Evolutionary conservation across 2,329 filamentous ascomycete species (phyloP).

Genomic region (Phialophora verrucosa): DNA sequence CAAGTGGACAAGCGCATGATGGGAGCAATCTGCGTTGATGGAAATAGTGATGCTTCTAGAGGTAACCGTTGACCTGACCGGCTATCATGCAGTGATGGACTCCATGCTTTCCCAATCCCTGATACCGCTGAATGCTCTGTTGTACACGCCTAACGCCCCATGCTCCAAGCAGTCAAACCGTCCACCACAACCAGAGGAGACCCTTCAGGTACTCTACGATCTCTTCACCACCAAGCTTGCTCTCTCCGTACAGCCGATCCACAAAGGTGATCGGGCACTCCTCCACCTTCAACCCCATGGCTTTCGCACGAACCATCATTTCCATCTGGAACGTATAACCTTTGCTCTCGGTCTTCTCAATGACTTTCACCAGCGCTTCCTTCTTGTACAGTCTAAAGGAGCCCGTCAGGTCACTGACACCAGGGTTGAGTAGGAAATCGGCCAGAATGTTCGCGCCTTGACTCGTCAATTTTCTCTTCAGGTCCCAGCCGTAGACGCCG

Average conservation of each 20-base stretch:
- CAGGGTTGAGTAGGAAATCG: constrained; percentile 88
- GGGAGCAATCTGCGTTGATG: background rate
- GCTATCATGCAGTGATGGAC: background rate
- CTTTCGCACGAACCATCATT: constrained; percentile 97
- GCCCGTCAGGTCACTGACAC: constrained; percentile 93
- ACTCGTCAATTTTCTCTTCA: constrained; percentile 77
- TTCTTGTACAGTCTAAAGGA: constrained; percentile 96
- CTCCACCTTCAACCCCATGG: constrained; percentile 89
- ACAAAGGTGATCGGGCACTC: constrained; percentile 98
- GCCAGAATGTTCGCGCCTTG: constrained; percentile 93
- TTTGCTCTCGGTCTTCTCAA: constrained; percentile 88
- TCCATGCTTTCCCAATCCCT: background rate
- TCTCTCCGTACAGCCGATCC: constrained; percentile 92
- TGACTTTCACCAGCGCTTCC: constrained; percentile 84
- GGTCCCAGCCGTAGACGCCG: constrained; percentile 95
- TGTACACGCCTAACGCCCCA: constrained; percentile 1
- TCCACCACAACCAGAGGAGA: constrained; percentile 76
- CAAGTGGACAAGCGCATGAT: background rate
- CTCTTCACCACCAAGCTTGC: constrained; percentile 91
- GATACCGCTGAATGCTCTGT: constrained; percentile 15
- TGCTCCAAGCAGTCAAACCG: constrained; percentile 59
- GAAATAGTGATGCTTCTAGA: background rate
- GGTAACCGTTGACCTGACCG: background rate
- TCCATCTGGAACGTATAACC: constrained; percentile 99
- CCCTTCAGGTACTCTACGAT: constrained; percentile 96